A percentile compares a stretch with the other conserved stretches of the same genome.
Conservation (phyloP, 305 asterid genomes). For the Rubia occidens region DNA sequence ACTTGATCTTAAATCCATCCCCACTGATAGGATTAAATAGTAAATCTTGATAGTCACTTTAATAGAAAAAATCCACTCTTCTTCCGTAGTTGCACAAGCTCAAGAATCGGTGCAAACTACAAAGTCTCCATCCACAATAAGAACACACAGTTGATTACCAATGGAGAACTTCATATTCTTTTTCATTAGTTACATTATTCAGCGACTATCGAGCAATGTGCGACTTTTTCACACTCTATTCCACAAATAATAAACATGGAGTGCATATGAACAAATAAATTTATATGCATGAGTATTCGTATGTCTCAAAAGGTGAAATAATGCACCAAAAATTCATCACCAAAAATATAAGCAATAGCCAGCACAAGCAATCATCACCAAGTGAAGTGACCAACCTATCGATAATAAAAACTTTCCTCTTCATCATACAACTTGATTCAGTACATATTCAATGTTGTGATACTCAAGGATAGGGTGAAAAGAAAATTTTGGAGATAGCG, state of each 20-base stretch:
- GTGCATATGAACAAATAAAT: not conserved
- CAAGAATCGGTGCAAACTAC: not conserved
- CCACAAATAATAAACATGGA: not conserved
- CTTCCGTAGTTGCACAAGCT: conserved; percentile 1
- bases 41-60: no score
- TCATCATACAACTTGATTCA: conserved; percentile 63
- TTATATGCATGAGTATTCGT: not conserved
- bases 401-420: conserved; percentile 78
- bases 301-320: not conserved
- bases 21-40: no score
- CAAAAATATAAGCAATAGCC: not conserved
- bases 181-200: not conserved
- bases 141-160: not conserved
- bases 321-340: not conserved
- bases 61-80: not conserved
- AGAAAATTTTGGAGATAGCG: not conserved
- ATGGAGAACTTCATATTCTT: not conserved
- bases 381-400: conserved; percentile 59
- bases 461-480: not conserved
- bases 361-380: not conserved
- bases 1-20: no score
- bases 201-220: not conserved
- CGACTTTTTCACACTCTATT: not conserved
- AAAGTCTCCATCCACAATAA: conserved; percentile 3
- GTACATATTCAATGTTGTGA: conserved; percentile 18